Percentiles rank a stretch among this genome's conserved stretches.
These are phyloP conservation scores for Neurospora terricola DNA, from an alignment of 495 filamentous ascomycete species.

Conservation along the genomic window DNA sequence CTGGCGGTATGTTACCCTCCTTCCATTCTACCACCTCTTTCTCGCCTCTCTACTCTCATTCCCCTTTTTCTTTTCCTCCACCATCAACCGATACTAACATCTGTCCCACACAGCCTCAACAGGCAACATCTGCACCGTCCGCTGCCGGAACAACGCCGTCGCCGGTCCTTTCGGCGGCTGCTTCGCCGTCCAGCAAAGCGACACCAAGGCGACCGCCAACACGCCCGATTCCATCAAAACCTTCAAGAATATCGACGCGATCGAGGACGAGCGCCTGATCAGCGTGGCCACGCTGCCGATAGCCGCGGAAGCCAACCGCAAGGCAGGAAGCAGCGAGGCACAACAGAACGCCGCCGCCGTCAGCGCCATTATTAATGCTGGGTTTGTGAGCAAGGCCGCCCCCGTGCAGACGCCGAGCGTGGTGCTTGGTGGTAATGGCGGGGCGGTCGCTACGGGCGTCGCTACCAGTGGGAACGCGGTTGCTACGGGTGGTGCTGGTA, in stretches of 20 bases:
- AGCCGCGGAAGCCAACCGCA: constrained; percentile 26
- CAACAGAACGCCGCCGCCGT: constrained; percentile 24
- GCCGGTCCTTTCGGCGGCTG: constrained; percentile 48
- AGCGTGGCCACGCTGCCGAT: constrained; percentile 28
- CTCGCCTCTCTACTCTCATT: not conserved
- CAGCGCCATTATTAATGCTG: constrained; percentile 6
- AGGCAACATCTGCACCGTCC: constrained; percentile 45
- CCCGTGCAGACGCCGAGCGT: not conserved
- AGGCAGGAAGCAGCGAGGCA: constrained; percentile 20
- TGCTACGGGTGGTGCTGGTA: not conserved
- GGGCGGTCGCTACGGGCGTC: not conserved
- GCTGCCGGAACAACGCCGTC: constrained; percentile 44
- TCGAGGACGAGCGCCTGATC: constrained; percentile 18
- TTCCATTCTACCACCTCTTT: not conserved
- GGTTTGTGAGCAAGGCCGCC: not conserved
- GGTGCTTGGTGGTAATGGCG: not conserved
- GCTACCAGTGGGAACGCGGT: not conserved
- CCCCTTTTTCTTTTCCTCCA: not conserved
- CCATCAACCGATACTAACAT: not conserved
- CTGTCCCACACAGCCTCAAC: constrained; percentile 22
- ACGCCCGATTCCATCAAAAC: constrained; percentile 21
- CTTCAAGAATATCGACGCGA: constrained; percentile 16
- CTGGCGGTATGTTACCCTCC: constrained; percentile 21
- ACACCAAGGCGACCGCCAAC: constrained; percentile 24
- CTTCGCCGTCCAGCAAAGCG: constrained; percentile 37